Evolutionary conservation across 768 basidiomycete genomes (phyloP), one percentile per base, ranked within the genome.

Genomic region (Agrocybe chaxingu): DNA sequence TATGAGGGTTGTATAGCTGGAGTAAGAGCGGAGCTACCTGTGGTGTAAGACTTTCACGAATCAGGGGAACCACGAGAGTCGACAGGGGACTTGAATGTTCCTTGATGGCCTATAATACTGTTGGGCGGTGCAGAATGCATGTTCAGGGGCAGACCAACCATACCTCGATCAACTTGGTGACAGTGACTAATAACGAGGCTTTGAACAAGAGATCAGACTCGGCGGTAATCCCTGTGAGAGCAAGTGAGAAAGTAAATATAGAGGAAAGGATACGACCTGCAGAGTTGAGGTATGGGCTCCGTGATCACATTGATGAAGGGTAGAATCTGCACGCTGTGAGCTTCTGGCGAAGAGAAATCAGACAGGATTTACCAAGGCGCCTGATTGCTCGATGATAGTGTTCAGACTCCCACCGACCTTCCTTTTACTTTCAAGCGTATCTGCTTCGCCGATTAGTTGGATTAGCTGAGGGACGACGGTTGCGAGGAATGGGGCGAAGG

Each of bases 351-450:
- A 51, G 42, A 32, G 24, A 29, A 7, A 37, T 40, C 38, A 8
- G 3, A 29, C 30, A 40, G 37, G 13, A 54, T 65, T 40, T 60
- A 78, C 79, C 57, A 66, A 60, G 40, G 64, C 60, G 32, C 72
- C 76, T 4, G 74, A 70, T 55, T 72, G 75, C 53, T 87, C 81
- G 42, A 95, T 84, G 37, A 94, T 69, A 1, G 77, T 74, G 52
- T 85, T 89, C 45, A 96, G 65, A 42, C 81, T 82, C 46, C 74
- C 72, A 29, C 83, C 81, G n/a, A 95, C 74, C 50, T 86, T 76
- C 36, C 81, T 80, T 65, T 91, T 91, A 63, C 78, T 87, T 62
- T 94, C 92, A 16, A 85, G 70, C 2, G 84, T 82, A 40, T 90
- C 84, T 0, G 82, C 82, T 61, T 93, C 88, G 3, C 75, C 79